Evolutionary conservation across 208 protist species (phyloP).

Genomic region (Trypanosoma platydactyli): DNA sequence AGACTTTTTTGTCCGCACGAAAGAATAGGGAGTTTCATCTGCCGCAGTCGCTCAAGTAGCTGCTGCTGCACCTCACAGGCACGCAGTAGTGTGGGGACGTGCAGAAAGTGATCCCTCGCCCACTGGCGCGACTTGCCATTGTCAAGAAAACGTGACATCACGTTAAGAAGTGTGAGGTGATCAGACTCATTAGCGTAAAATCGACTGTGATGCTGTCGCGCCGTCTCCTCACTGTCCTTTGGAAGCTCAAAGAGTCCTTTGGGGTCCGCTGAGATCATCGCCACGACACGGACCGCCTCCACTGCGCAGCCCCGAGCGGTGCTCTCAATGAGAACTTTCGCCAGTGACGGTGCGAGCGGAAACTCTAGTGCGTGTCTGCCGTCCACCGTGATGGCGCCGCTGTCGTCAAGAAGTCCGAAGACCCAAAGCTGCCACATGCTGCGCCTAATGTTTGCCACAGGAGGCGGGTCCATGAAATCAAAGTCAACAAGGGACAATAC

Average conservation of each 20-base stretch:
- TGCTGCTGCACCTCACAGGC: constrained; percentile 96
- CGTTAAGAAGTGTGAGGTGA: constrained; percentile 99
- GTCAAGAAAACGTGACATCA: constrained; percentile 96
- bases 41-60: constrained; percentile 95
- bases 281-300: constrained; percentile 94
- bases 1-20: constrained; percentile 64
- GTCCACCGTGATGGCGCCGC: constrained; percentile 93
- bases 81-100: constrained; percentile 89
- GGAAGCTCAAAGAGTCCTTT: constrained; percentile 96
- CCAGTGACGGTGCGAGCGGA: constrained; percentile 96
- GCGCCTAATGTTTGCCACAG: constrained; percentile 92
- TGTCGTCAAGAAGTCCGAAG: constrained; percentile 96
- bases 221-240: constrained; percentile 72
- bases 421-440: constrained; percentile 98
- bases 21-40: constrained; percentile 53
- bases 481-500: constrained; percentile 96
- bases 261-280: constrained; percentile 95
- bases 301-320: constrained; percentile 76
- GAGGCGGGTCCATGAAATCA: constrained; percentile 99
- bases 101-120: constrained; percentile 97
- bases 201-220: constrained; percentile 90
- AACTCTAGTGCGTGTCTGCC: constrained; percentile 98
- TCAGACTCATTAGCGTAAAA: constrained; percentile 98
- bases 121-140: constrained; percentile 92
- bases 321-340: constrained; percentile 95